Evolutionary conservation across 2,329 filamentous ascomycete species (phyloP), one percentile per base, ranked within the genome.

Genomic region (Talaromyces sp.): DNA sequence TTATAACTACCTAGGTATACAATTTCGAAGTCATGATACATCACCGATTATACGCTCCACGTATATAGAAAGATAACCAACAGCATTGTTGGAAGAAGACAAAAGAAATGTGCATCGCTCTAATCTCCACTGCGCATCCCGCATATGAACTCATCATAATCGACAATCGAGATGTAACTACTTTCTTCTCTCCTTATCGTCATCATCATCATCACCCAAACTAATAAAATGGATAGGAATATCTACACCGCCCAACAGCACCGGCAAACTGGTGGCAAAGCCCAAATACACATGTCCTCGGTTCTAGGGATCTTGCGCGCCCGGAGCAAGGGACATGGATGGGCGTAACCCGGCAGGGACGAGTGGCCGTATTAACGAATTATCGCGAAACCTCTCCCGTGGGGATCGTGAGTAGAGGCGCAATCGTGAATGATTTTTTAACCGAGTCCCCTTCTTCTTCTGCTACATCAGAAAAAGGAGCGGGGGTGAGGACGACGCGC

Each of bases 61-160:
- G n/a, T 4, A 39, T 11, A 52, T n/a, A 25, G 35, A 10, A 10
- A 51, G 13, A 3, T 1, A 17, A 52, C 11, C 13, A 17, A 41
- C 6, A n/a, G n/a, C n/a, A n/a, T n/a, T n/a, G n/a, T n/a, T n/a
- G n/a, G n/a, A n/a, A n/a, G n/a, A n/a, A n/a, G n/a, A n/a, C n/a
- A 39, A 22, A 33, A 36, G 35, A 10, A 52, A 92, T 92, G 89
- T 92, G 89, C 70, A 91, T 92, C 74, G 86, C 85, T 51, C 78
- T 92, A 46, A 77, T 90, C 59, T 89, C 88, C 25, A 92, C 88
- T 17, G 81, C 86, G 46, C 89, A 92, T 69, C 89, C 89, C 9
- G 78, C 82, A 63, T 92, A 92, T 73, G 81, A 87, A 25, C 79
- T 92, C 60, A 88, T 93, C 65, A 75, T 89, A 60, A 78, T 91